Conservation (phyloP, 768 basidiomycete species). For the Baorangia bicolor region DNA sequence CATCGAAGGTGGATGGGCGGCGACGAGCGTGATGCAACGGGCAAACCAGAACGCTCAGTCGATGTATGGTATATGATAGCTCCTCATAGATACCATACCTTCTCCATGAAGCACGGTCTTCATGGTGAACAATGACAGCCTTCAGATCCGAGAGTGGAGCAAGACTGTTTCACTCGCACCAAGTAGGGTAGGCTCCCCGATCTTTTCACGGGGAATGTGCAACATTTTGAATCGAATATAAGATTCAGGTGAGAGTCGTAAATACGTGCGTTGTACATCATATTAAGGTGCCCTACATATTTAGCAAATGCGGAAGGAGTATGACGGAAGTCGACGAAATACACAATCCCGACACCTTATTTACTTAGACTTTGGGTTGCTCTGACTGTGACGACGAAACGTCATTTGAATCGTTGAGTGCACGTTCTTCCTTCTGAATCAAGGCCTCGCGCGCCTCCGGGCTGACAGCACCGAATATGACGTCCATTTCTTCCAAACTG, state of each 20-base stretch:
- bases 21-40: conserved; percentile 56
- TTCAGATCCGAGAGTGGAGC: background rate
- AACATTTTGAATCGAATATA: background rate
- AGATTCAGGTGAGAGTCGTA: too few relatives aligned
- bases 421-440: conserved; percentile 47
- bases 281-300: background rate
- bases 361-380: conserved; percentile 9
- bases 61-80: conserved; percentile 50
- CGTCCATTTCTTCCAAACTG: conserved; percentile 54
- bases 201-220: background rate
- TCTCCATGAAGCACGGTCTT: background rate
- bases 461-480: conserved; percentile 57
- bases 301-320: too few relatives aligned
- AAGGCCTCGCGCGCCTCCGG: conserved; percentile 52
- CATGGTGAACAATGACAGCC: background rate
- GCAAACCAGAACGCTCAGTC: conserved; percentile 62
- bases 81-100: background rate
- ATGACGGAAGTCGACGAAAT: too few relatives aligned
- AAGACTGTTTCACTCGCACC: too few relatives aligned
- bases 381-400: background rate
- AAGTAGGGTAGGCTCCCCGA: too few relatives aligned
- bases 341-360: background rate
- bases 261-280: too few relatives aligned
- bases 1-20: conserved; percentile 45
- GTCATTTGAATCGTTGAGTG: conserved; percentile 7